phyloP scores from a whole-genome alignment of 2,329 filamentous ascomycete species.

The Botrytis sinoallii region DNA sequence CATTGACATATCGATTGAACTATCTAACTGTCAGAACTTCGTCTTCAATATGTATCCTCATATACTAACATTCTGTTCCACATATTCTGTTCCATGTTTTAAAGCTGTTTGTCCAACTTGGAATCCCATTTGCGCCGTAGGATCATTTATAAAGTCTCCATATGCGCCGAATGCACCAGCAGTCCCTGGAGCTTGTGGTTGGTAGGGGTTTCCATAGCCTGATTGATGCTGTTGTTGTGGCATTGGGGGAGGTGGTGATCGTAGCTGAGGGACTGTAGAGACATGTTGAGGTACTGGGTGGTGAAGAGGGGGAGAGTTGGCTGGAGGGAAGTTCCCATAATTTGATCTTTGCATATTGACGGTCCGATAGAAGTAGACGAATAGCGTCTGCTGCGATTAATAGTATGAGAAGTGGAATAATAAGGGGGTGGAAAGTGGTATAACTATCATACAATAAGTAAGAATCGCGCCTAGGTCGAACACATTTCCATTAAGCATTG shows the following conservation, averaged over 20 bases:
- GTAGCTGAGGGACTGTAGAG: slow-evolving; percentile 93
- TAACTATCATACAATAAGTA: neutral
- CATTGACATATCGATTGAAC: slow-evolving; percentile 83
- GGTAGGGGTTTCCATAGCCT: slow-evolving; percentile 71
- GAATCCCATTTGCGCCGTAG: slow-evolving; percentile 89
- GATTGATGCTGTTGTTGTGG: slow-evolving; percentile 64
- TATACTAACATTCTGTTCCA: slow-evolving; percentile 80
- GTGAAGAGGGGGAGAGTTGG: slow-evolving; percentile 85
- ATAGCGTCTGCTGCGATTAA: neutral
- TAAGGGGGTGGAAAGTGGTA: neutral
- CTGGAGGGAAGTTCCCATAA: slow-evolving; percentile 67
- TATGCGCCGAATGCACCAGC: slow-evolving; percentile 66
- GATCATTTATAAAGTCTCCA: slow-evolving; percentile 92
- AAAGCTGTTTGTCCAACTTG: slow-evolving; percentile 92
- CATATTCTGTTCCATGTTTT: slow-evolving; percentile 85
- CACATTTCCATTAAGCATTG: slow-evolving; percentile 21
- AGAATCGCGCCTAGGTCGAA: slow-evolving; percentile 20
- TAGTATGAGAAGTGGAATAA: neutral
- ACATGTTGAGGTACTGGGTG: slow-evolving; percentile 98
- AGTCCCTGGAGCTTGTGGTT: slow-evolving; percentile 52
- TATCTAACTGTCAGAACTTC: slow-evolving; percentile 38
- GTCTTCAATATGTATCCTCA: neutral
- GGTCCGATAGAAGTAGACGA: neutral
- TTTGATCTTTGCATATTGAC: slow-evolving; percentile 74
- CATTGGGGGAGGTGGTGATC: slow-evolving; percentile 82